Evolutionary conservation across 2,329 filamentous ascomycete species (phyloP), one percentile per base, ranked within the genome.

Genomic region (Beauveria pseudobassiana): DNA sequence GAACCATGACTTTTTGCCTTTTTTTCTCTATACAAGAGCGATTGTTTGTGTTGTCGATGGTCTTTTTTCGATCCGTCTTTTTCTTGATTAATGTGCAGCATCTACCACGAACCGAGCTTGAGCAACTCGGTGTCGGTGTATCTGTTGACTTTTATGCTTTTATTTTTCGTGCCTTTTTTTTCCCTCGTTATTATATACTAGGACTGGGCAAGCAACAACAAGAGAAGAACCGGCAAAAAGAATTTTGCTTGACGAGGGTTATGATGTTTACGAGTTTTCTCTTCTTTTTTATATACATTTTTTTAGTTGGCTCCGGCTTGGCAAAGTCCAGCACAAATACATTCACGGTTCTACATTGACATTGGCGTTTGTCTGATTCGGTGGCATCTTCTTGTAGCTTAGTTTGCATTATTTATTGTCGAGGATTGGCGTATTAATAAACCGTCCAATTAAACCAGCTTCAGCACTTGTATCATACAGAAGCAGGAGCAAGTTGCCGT

Each of bases 191-290:
- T 53, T 51, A 50, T 58, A 59, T 50, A 58, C 45, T 38, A 46
- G 55, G 55, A 38, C 40, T 9, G 18, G 28, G 61, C 61, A 63
- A 63, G 65, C 58, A 65, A 43, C 60, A 64, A 58, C 26, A n/a
- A 51, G 43, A 51, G 62, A 38, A 12, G 20, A 18, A 42, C 22
- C 10, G 55, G 45, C 55, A 50, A 58, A 50, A 50, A 30, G 50
- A 38, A 38, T 38, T 28, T 50, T 61, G 64, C 63, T 64, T 61
- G 60, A 61, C 43, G 57, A 51, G 54, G 57, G 22, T 63, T 59
- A 53, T 34, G 54, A 48, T 58, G 43, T 63, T 57, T 43, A 57
- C 42, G 51, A 56, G 40, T 28, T 61, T 43, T 50, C 7, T 30
- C 40, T 16, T 24, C 7, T 40, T 26, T 14, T 28, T n/a, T 22